Conservation (phyloP, 164 flowering plant species). For the Tetracentron sinense region DNA sequence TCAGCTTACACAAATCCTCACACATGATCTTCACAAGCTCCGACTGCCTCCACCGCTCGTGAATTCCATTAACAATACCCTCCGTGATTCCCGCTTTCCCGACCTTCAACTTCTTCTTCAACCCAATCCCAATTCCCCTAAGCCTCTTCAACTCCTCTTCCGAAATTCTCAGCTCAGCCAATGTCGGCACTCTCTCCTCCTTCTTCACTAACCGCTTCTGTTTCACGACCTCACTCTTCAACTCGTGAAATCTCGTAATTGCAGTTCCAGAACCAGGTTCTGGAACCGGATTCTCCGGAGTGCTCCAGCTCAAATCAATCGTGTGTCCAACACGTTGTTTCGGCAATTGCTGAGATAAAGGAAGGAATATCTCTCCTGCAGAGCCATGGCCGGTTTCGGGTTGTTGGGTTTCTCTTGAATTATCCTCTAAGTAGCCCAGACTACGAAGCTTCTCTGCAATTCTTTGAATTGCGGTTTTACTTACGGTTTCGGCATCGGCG, state of each 20-base stretch:
- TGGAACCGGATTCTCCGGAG: slow-evolving; percentile 80
- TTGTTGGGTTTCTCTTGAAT: not conserved
- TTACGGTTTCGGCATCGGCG: slow-evolving; percentile 25
- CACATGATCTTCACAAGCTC: slow-evolving; percentile 81
- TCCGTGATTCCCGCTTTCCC: slow-evolving; percentile 95
- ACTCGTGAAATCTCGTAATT: slow-evolving; percentile 39
- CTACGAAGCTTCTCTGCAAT: slow-evolving; percentile 89
- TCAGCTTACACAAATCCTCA: slow-evolving; percentile 75
- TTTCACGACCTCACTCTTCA: slow-evolving; percentile 41
- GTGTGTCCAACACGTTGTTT: slow-evolving; percentile 75
- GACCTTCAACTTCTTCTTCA: slow-evolving; percentile 66
- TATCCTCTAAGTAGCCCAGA: slow-evolving; percentile 61
- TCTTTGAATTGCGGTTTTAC: slow-evolving; percentile 64
- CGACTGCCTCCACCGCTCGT: slow-evolving; percentile 77
- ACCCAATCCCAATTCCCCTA: slow-evolving; percentile 45
- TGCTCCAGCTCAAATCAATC: slow-evolving; percentile 82
- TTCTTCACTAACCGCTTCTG: slow-evolving; percentile 20
- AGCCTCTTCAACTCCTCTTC: slow-evolving; percentile 64
- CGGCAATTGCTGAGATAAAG: slow-evolving; percentile 47
- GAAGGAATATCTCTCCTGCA: slow-evolving; percentile 79
- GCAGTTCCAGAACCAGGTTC: slow-evolving; percentile 60
- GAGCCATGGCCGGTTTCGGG: slow-evolving; percentile 16
- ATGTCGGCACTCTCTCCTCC: slow-evolving; percentile 41
- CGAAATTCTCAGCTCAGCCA: slow-evolving; percentile 73
- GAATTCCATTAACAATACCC: slow-evolving; percentile 92